Evolutionary conservation across 2,329 filamentous ascomycete species (phyloP).

Genomic region (Microsporum canis): DNA sequence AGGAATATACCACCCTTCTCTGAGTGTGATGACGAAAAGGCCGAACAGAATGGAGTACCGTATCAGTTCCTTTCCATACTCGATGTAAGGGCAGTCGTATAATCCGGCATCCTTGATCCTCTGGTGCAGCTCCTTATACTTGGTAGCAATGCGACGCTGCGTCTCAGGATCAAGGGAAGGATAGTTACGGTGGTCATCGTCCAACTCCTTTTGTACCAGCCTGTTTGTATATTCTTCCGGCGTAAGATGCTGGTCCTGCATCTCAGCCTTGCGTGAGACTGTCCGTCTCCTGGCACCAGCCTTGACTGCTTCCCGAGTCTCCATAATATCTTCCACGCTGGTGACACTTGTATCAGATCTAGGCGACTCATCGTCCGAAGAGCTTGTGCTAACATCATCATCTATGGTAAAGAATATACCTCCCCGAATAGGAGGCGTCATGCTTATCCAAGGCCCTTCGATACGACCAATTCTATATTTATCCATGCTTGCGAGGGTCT

Average conservation of each 20-base stretch:
- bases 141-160: slow-evolving; percentile 62
- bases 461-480: slow-evolving; percentile 73
- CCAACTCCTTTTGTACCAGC: background rate
- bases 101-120: slow-evolving; percentile 62
- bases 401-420: slow-evolving; percentile 56
- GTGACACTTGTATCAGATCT: slow-evolving; percentile 19
- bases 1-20: slow-evolving; percentile 52
- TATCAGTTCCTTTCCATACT: slow-evolving; percentile 61
- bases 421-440: slow-evolving; percentile 81
- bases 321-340: slow-evolving; percentile 38
- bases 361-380: background rate
- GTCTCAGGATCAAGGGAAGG: slow-evolving; percentile 61
- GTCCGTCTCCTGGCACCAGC: slow-evolving; percentile 13
- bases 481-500: slow-evolving; percentile 63
- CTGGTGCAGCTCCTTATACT: slow-evolving; percentile 66
- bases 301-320: background rate
- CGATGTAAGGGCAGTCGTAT: slow-evolving; percentile 70
- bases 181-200: slow-evolving; percentile 59
- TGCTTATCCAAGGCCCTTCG: slow-evolving; percentile 73
- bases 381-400: slow-evolving; percentile 29
- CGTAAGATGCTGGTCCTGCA: slow-evolving; percentile 47
- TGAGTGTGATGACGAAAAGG: slow-evolving; percentile 50
- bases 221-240: slow-evolving; percentile 43
- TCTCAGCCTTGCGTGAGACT: slow-evolving; percentile 28
- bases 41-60: slow-evolving; percentile 62